Evolutionary conservation across 805 yeast species (phyloP).

Genomic region (Cyberlindnera bimundalis): DNA sequence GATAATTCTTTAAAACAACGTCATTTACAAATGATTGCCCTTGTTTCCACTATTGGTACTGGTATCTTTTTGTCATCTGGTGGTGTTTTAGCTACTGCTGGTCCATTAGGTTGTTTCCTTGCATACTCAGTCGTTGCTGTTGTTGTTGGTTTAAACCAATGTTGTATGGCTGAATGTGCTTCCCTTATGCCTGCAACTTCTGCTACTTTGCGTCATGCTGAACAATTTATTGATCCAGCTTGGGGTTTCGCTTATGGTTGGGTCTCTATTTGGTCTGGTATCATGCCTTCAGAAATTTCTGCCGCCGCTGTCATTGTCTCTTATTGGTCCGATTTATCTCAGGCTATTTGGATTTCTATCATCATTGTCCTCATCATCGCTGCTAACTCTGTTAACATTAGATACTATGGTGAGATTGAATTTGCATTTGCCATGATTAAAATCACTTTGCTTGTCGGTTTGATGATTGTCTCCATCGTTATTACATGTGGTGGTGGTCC

Average conservation of each 20-base stretch:
- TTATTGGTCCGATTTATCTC: constrained; percentile 42
- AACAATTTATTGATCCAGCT: constrained; percentile 41
- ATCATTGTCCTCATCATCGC: constrained; percentile 35
- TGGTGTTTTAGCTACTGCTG: constrained; percentile 34
- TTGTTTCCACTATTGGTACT: constrained; percentile 44
- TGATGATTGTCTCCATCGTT: constrained; percentile 50
- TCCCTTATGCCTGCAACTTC: constrained; percentile 38
- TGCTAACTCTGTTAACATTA: constrained; percentile 35
- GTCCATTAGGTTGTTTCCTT: constrained; percentile 35
- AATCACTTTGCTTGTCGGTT: constrained; percentile 56
- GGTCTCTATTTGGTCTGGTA: constrained; percentile 37
- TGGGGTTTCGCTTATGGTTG: constrained; percentile 47
- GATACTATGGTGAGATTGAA: constrained; percentile 45
- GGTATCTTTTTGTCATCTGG: constrained; percentile 41
- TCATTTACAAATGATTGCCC: constrained; percentile 47
- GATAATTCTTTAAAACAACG: constrained; percentile 24
- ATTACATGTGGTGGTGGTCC: constrained; percentile 67
- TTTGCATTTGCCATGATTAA: constrained; percentile 61
- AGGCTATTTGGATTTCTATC: constrained; percentile 45
- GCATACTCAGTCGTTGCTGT: constrained; percentile 34
- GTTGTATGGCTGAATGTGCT: constrained; percentile 38
- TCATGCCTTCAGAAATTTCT: constrained; percentile 42
- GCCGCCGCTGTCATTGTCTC: constrained; percentile 46
- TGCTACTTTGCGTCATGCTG: constrained; percentile 36
- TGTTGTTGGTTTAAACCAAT: constrained; percentile 37